Evolutionary conservation across 176 grass and related monocot species (phyloP).

Genomic region (Hyparrhenia diplandra): DNA sequence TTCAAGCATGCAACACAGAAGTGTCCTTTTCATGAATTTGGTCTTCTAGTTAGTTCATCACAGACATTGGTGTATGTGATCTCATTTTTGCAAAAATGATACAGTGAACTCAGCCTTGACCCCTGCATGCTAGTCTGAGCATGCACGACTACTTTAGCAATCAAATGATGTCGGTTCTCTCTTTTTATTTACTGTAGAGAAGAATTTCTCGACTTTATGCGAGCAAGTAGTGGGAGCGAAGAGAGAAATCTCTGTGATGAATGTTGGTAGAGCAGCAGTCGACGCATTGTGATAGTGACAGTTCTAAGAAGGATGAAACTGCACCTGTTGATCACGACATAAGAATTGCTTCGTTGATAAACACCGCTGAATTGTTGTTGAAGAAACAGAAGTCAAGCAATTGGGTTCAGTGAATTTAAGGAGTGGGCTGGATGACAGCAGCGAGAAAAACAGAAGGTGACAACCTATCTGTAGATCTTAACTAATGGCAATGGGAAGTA

Average conservation of each 20-base stretch:
- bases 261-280: constrained; percentile 59
- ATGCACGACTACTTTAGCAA: background rate
- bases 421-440: constrained; percentile 79
- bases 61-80: background rate
- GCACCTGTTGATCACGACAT: constrained; percentile 47
- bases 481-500: constrained; percentile 38
- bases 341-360: constrained; percentile 67
- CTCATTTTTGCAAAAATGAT: background rate
- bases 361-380: constrained; percentile 73
- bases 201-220: constrained; percentile 79
- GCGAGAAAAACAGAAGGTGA: constrained; percentile 43
- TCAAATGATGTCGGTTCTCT: background rate
- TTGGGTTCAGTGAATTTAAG: constrained; percentile 95
- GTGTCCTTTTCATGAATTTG: background rate
- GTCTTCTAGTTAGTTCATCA: constrained; percentile 14
- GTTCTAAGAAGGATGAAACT: constrained; percentile 81
- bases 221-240: constrained; percentile 75
- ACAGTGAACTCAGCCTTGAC: constrained; percentile 2
- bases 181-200: constrained; percentile 64
- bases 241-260: constrained; percentile 60
- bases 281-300: constrained; percentile 57
- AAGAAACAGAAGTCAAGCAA: constrained; percentile 79
- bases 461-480: constrained; percentile 34
- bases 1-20: background rate
- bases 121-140: constrained; percentile 14